Percentiles rank a stretch among this genome's conserved stretches.
Conservation (phyloP, 2,329 filamentous ascomycete species). For the Cladosporium oxysporum region DNA sequence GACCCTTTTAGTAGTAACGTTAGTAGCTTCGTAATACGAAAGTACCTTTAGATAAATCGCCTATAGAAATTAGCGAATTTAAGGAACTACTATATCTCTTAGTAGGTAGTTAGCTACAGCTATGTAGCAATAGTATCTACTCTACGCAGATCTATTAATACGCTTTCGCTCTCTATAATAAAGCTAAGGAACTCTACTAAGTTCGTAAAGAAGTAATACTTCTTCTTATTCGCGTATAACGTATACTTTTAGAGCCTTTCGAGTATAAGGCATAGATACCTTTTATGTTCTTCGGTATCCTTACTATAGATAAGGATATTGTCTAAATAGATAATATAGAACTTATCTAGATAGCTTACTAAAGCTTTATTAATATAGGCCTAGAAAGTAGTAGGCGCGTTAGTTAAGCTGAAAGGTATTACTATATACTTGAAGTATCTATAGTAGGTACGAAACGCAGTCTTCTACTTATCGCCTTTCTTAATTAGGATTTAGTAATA, state of each 20-base stretch:
- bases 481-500: neutral
- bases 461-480: neutral
- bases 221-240: conserved; percentile 23
- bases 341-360: conserved; percentile 26
- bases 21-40: conserved; percentile 4
- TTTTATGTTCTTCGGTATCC: conserved; percentile 7
- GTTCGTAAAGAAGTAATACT: conserved; percentile 34
- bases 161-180: conserved; percentile 31
- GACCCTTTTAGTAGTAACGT: neutral
- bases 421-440: conserved; percentile 40
- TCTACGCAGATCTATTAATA: conserved; percentile 33
- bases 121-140: conserved; percentile 29
- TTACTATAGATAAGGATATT: conserved; percentile 31
- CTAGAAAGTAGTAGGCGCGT: conserved; percentile 18
- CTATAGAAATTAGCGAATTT: neutral
- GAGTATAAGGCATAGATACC: conserved; percentile 1
- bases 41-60: conserved; percentile 7
- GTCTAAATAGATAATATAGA: conserved; percentile 29
- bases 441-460: conserved; percentile 37
- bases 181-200: conserved; percentile 36
- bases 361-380: conserved; percentile 29
- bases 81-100: neutral
- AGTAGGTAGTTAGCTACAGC: neutral
- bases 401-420: conserved; percentile 33
- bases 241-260: neutral